Percentiles rank a stretch among this genome's conserved stretches.
Conservation (phyloP, 345 rosid genomes). For the Eucalyptus curtisii region DNA sequence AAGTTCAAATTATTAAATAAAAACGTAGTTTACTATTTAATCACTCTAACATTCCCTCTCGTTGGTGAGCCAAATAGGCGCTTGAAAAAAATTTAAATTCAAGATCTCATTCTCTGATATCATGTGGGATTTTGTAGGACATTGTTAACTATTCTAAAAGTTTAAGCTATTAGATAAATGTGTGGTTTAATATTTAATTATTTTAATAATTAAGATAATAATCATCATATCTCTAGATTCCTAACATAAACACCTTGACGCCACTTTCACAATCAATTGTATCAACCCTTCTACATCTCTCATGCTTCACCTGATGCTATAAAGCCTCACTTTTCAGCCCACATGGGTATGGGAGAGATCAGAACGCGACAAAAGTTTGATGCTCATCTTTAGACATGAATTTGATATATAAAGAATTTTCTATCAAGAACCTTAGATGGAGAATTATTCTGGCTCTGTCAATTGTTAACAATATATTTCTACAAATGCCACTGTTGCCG, state of each 20-base stretch:
- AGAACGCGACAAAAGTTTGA: background rate
- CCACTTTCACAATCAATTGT: background rate
- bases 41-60: too few relatives aligned
- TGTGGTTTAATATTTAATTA: too few relatives aligned
- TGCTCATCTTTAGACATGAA: background rate
- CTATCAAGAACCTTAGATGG: background rate
- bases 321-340: background rate
- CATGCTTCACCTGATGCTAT: background rate
- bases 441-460: background rate
- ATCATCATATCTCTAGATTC: background rate
- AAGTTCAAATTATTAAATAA: too few relatives aligned
- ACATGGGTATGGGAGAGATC: background rate
- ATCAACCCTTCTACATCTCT: background rate
- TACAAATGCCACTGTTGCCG: background rate
- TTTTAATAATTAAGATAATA: background rate
- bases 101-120: accelerated
- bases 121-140: too few relatives aligned
- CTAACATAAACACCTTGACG: background rate
- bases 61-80: accelerated
- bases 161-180: too few relatives aligned
- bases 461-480: background rate
- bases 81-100: too few relatives aligned
- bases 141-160: too few relatives aligned
- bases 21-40: too few relatives aligned
- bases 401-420: background rate